These are phyloP conservation scores for Vanrija sp. DNA, from an alignment of 1,284 basidiomycete species.

Conservation along the genomic window DNA sequence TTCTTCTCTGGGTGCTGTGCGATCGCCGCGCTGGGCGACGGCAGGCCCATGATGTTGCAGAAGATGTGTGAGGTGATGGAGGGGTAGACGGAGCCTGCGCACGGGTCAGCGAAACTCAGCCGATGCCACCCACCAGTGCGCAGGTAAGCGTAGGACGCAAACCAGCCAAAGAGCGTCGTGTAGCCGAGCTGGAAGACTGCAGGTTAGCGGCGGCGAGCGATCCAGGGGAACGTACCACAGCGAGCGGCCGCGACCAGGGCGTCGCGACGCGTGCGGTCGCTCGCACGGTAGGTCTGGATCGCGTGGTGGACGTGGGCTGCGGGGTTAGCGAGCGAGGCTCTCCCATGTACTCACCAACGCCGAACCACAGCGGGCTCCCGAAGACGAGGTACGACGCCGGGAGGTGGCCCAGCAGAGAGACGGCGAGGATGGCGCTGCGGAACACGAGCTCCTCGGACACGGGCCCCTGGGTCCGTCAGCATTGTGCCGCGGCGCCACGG, in stretches of 20 bases:
- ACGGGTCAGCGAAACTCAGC: background rate
- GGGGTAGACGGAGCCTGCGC: constrained; percentile 48
- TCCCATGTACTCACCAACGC: constrained; percentile 60
- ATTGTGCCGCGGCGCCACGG: constrained; percentile 1
- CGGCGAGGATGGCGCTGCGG: constrained; percentile 72
- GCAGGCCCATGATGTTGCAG: constrained; percentile 85
- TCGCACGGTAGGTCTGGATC: constrained; percentile 71
- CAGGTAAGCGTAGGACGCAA: constrained; percentile 78
- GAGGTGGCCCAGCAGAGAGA: constrained; percentile 66
- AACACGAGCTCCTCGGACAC: constrained; percentile 92
- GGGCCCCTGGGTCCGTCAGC: constrained; percentile 60
- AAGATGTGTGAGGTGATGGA: constrained; percentile 75
- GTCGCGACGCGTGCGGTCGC: constrained; percentile 63
- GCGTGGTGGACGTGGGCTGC: constrained; percentile 89
- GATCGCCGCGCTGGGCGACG: constrained; percentile 35
- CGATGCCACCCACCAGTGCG: constrained; percentile 59
- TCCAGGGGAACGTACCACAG: constrained; percentile 57
- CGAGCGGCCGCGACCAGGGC: constrained; percentile 59
- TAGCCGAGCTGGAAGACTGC: constrained; percentile 81
- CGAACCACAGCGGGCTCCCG: constrained; percentile 79
- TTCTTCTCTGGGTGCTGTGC: constrained; percentile 32
- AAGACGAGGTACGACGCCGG: constrained; percentile 64
- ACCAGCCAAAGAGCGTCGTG: constrained; percentile 88
- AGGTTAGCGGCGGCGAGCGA: background rate
- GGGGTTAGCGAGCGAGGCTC: background rate